Evolutionary conservation across 1,284 basidiomycete species (phyloP).

Genomic region (Melampsora larici-populina): DNA sequence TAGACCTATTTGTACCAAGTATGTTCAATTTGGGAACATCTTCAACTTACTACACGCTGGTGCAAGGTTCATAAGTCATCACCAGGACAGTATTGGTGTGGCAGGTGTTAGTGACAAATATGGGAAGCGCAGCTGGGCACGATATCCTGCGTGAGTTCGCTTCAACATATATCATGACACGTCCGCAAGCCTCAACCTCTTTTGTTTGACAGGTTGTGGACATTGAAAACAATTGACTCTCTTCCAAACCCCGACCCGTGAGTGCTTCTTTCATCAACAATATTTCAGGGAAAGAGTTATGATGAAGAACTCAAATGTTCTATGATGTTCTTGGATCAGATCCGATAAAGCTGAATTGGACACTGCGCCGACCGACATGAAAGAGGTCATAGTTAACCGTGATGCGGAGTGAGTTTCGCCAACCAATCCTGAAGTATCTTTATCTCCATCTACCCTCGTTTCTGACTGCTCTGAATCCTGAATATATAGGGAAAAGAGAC

Average conservation of each 20-base stretch:
- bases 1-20: slow-evolving; percentile 88
- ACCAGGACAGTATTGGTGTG: slow-evolving; percentile 86
- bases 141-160: slow-evolving; percentile 67
- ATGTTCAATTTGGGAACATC: slow-evolving; percentile 92
- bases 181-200: too few relatives aligned
- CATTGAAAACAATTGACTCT: slow-evolving; percentile 86
- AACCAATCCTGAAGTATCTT: too few relatives aligned
- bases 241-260: slow-evolving; percentile 72
- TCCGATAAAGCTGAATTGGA: slow-evolving; percentile 87
- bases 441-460: too few relatives aligned
- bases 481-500: slow-evolving; percentile 63
- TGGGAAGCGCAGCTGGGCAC: slow-evolving; percentile 88
- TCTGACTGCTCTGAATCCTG: too few relatives aligned
- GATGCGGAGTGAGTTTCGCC: slow-evolving; percentile 61
- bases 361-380: slow-evolving; percentile 67
- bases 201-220: slow-evolving; percentile 63
- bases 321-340: not conserved
- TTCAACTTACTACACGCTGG: slow-evolving; percentile 89
- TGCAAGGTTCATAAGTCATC: slow-evolving; percentile 81
- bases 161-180: too few relatives aligned
- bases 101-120: slow-evolving; percentile 95
- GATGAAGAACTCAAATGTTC: not conserved
- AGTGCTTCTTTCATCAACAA: not conserved
- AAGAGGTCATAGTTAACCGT: slow-evolving; percentile 71
- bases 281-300: not conserved